phyloP scores from a whole-genome alignment of 495 filamentous ascomycete species.

The Mytilinidion resinicola region DNA sequence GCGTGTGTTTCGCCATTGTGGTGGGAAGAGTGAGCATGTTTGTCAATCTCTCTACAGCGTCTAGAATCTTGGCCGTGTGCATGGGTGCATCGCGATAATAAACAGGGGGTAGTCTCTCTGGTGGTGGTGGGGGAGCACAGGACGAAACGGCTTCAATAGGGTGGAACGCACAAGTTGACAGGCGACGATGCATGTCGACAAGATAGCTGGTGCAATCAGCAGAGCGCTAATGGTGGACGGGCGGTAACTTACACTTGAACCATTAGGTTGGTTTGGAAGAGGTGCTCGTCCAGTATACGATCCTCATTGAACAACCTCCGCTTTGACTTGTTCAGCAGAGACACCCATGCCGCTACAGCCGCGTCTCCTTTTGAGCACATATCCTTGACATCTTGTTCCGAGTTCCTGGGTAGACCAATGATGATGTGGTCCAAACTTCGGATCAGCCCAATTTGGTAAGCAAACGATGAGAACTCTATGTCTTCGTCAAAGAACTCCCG shows the following conservation, averaged over 20 bases:
- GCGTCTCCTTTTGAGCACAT: conserved; percentile 17
- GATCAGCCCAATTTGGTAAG: conserved; percentile 20
- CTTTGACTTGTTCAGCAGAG: conserved; percentile 15
- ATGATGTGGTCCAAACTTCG: conserved; percentile 11
- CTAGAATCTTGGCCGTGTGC: conserved; percentile 22
- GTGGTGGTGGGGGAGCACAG: conserved; percentile 23
- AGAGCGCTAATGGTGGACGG: no score
- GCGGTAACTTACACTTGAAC: conserved; percentile 16
- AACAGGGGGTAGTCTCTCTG: conserved; percentile 3
- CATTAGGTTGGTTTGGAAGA: conserved; percentile 23
- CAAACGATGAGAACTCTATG: conserved; percentile 23
- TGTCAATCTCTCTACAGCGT: conserved; percentile 15
- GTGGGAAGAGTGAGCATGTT: conserved; percentile 22
- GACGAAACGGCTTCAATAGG: conserved; percentile 20
- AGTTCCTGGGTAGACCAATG: background rate
- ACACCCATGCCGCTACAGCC: conserved; percentile 15
- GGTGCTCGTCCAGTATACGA: conserved; percentile 19
- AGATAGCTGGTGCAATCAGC: conserved; percentile 10
- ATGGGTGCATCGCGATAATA: conserved; percentile 16
- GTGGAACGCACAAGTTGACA: conserved; percentile 12
- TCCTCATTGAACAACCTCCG: conserved; percentile 16
- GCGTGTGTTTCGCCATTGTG: conserved; percentile 12
- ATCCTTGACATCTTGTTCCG: conserved; percentile 10
- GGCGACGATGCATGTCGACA: conserved; percentile 20
- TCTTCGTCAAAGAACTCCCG: conserved; percentile 19